Base-by-base conservation (phyloP, 208 protist genomes). In the Naegleria lovaniensis region DNA sequence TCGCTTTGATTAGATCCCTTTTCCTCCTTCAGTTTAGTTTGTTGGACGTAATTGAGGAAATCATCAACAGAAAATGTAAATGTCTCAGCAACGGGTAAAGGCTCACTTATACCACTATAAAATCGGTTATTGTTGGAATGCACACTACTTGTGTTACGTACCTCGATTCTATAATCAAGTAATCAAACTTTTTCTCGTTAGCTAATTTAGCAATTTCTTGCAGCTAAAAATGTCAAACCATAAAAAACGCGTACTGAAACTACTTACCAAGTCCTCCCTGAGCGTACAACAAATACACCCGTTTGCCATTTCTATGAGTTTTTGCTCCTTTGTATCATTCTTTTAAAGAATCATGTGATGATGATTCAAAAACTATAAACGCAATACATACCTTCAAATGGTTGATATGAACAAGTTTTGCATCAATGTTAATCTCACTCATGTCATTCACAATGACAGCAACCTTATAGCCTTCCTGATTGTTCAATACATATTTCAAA, bases 241-340 rank as follows among this genome's bases (percentile, higher is more conserved):
- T 48, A 48, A 48, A 48, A 48, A 48, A 48, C 43, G 43, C 43
- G 84, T 95, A 91, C n/a, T 79, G 67, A 79, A 79, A 79, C n/a
- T 67, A 6, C 92, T 36, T 2, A 97, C 92, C 5, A 97, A 92
- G 89, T 97, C 95, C 25, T 94, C 93, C 67, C 93, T 83, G 4
- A 97, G 85, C 1, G 95, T 96, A 90, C 95, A 97, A 91, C 95
- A 97, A 51, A 97, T 96, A 92, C 96, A 97, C 33, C 95, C 95
- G 41, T 83, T 84, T 5, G 9, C 39, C 52, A 94, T 90, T 90
- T 85, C 79, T 43, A 85, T 43, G 11, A 85, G 9, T 43, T 85
- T 85, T 85, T 85, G n/a, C 43, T 39, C 38, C 36, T 43, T 43
- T 4, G 38, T 39, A 22, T 85, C 79, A 19, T 43, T 85, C 79